Conservation (phyloP, 768 basidiomycete genomes). For the Tulasnella sp. region DNA sequence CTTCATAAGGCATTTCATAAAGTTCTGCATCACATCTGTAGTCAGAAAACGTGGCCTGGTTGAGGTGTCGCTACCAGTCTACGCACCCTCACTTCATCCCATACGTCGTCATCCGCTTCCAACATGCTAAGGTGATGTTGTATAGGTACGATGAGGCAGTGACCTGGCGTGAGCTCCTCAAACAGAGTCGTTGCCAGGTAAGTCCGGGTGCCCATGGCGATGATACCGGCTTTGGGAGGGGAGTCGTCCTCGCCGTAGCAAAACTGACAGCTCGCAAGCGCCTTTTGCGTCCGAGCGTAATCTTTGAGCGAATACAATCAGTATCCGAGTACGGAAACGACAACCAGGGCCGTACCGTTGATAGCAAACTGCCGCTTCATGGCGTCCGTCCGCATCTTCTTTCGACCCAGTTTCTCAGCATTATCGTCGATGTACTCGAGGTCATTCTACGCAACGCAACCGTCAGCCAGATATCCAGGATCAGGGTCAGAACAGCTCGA, state of each 20-base stretch:
- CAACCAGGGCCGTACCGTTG: conserved; percentile 58
- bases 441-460: conserved; percentile 55
- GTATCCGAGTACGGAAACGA: neutral
- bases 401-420: conserved; percentile 83
- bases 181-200: conserved; percentile 86
- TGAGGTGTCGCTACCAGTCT: neutral
- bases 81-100: conserved; percentile 91
- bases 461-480: neutral
- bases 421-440: conserved; percentile 97
- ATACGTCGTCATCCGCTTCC: conserved; percentile 94
- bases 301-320: conserved; percentile 49
- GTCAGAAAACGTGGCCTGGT: conserved; percentile 26
- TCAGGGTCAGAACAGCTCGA: too few species aligned
- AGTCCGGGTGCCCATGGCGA: conserved; percentile 85
- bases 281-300: conserved; percentile 92
- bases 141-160: conserved; percentile 93
- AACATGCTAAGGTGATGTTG: conserved; percentile 89
- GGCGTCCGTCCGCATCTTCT: conserved; percentile 94
- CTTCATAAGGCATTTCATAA: conserved; percentile 90
- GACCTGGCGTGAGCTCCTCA: conserved; percentile 87
- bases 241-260: conserved; percentile 93
- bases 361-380: conserved; percentile 98
- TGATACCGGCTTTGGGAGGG: conserved; percentile 77
- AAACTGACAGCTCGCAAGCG: conserved; percentile 75
- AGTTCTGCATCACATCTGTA: conserved; percentile 47